Evolutionary conservation across 495 filamentous ascomycete species (phyloP).

Genomic region (Aspergillus cavernicola): DNA sequence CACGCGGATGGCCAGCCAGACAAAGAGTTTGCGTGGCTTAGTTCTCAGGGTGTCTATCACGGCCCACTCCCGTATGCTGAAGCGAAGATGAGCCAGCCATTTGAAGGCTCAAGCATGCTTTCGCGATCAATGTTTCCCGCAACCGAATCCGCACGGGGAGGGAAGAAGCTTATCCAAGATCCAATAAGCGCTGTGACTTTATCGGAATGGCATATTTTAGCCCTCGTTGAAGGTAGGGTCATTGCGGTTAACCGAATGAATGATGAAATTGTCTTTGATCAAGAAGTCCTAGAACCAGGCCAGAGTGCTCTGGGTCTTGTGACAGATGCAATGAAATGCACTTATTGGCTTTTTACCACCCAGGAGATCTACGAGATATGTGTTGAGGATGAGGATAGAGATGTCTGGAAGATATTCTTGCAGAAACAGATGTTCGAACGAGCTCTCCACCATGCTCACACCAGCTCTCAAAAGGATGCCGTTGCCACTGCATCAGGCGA

Average conservation of each 20-base stretch:
- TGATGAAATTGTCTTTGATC: constrained; percentile 78
- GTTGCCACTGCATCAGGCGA: constrained; percentile 89
- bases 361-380: constrained; percentile 91
- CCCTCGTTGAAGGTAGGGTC: constrained; percentile 74
- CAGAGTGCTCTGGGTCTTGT: constrained; percentile 76
- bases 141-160: constrained; percentile 58
- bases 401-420: constrained; percentile 91
- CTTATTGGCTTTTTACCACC: constrained; percentile 91
- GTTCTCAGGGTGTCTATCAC: constrained; percentile 80
- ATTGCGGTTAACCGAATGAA: constrained; percentile 83
- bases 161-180: constrained; percentile 61
- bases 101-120: constrained; percentile 71
- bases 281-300: constrained; percentile 75
- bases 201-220: constrained; percentile 90
- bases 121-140: constrained; percentile 66
- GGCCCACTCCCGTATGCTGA: constrained; percentile 60
- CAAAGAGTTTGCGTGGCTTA: constrained; percentile 86
- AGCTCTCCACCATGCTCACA: constrained; percentile 75
- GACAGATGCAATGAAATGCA: constrained; percentile 87
- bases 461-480: constrained; percentile 73
- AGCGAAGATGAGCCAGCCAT: constrained; percentile 49
- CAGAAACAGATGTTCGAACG: constrained; percentile 80
- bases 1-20: constrained; percentile 50
- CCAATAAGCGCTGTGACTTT: constrained; percentile 75
- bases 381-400: constrained; percentile 81